Evolutionary conservation across 23 red algal species (phyloP), one percentile per base, ranked within the genome.

Genomic region (Gracilariopsis chorda): DNA sequence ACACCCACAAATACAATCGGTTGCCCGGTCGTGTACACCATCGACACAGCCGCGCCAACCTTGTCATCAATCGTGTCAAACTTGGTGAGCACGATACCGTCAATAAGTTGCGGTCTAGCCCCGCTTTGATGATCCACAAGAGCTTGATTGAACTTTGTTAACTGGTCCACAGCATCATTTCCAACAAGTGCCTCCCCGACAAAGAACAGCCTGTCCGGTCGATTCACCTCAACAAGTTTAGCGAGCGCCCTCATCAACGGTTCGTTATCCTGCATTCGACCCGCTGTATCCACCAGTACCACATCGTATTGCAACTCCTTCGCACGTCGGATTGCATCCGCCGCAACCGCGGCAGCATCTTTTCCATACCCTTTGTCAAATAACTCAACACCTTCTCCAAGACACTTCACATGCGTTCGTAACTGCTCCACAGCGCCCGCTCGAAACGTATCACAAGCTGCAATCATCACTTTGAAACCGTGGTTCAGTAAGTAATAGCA

Each of bases 261-360:
- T 43, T 94, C 97, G 63, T 99, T 99, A 69, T 99, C 67, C 81
- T 99, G 97, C 97, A 99, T 99, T 8, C 97, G 84, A 7, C 97
- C 97, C 1, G 97, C 97, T 3, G 97, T 99, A 70, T 99, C 97
- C 29, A 99, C 86, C 33, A 99, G 68, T 40, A 99, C 88, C 41
- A 99, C 97, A 74, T 99, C 97, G 25, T 45, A 27, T 12, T 63
- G 57, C 28, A 84, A 35, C 63, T 99, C 86, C 4, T 41, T 40
- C 42, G 93, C 97, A 23, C 75, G 86, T 34, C 85, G 87, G 51
- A 96, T 92, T 33, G 97, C 97, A 40, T 93, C 90, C 0, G 62
- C 52, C 55, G 97, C 97, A 11, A 99, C 92, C 19, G 55, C 59
- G 37, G 97, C 87, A 42, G 97, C 87, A 62, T 99, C 97, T 28